Conservation (phyloP, 106 monocot species). For the Triglochin maritima region DNA sequence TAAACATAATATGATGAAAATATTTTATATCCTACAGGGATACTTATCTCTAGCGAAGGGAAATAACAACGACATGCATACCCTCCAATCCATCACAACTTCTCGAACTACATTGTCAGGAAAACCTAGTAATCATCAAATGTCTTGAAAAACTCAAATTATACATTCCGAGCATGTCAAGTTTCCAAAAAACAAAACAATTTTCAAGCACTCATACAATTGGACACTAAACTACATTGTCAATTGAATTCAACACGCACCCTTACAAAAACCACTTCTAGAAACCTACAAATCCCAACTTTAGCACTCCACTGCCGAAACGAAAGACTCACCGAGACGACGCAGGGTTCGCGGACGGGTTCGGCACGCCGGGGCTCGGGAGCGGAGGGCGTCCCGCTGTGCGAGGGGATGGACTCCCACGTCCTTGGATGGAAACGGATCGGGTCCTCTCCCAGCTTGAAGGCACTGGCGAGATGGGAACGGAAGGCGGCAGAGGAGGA, state of each 20-base stretch:
- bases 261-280: too few relatives aligned
- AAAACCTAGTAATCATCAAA: too few relatives aligned
- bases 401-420: constrained; percentile 67
- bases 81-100: too few relatives aligned
- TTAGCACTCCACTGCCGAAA: background rate
- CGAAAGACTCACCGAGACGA: constrained; percentile 40
- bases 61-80: too few relatives aligned
- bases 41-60: too few relatives aligned
- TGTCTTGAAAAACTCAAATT: background rate
- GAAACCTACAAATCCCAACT: too few relatives aligned
- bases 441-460: too few relatives aligned
- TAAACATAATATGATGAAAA: too few relatives aligned
- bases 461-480: too few relatives aligned
- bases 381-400: constrained; percentile 25
- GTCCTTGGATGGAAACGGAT: constrained; percentile 26
- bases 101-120: too few relatives aligned
- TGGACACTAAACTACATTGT: background rate
- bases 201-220: background rate
- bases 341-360: constrained; percentile 23
- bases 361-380: constrained; percentile 7
- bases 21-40: too few relatives aligned
- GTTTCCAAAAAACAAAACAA: background rate
- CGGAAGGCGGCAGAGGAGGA: too few relatives aligned
- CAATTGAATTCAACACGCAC: background rate
- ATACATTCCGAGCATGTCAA: background rate